These are phyloP conservation scores for Cryphonectria parasitica DNA, from an alignment of 2,329 filamentous ascomycete genomes.

Conservation along the genomic window DNA sequence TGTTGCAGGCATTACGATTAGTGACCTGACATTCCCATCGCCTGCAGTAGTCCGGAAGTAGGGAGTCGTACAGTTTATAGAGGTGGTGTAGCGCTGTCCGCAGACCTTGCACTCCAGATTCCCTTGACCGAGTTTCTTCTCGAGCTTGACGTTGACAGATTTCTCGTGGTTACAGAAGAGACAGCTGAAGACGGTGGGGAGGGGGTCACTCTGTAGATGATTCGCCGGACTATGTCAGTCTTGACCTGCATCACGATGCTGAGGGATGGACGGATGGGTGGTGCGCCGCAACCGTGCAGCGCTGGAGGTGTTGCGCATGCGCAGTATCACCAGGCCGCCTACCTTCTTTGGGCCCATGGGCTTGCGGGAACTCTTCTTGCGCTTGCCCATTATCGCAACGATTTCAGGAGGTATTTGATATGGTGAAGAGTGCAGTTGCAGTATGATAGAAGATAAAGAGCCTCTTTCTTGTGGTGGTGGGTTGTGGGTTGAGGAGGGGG, in stretches of 20 bases:
- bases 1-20: conserved; percentile 4
- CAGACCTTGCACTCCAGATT: conserved; percentile 89
- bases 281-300: background rate
- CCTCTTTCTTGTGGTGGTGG: background rate
- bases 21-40: background rate
- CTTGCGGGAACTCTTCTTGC: conserved; percentile 88
- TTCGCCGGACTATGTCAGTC: conserved; percentile 5
- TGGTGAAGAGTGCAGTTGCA: background rate
- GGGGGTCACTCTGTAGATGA: conserved; percentile 62
- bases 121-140: conserved; percentile 89
- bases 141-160: conserved; percentile 85
- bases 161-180: conserved; percentile 99
- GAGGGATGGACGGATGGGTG: conserved; percentile 3
- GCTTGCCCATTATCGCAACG: conserved; percentile 72
- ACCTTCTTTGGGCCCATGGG: conserved; percentile 84
- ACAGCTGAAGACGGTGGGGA: conserved; percentile 88
- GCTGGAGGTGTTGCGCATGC: background rate
- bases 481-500: background rate
- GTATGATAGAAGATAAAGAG: background rate
- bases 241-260: conserved; percentile 1
- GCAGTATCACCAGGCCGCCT: conserved; percentile 28
- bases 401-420: background rate
- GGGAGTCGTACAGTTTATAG: conserved; percentile 76
- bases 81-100: conserved; percentile 89
- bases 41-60: background rate